phyloP scores from a whole-genome alignment of 257 asterid species.

The Petunia secreta region DNA sequence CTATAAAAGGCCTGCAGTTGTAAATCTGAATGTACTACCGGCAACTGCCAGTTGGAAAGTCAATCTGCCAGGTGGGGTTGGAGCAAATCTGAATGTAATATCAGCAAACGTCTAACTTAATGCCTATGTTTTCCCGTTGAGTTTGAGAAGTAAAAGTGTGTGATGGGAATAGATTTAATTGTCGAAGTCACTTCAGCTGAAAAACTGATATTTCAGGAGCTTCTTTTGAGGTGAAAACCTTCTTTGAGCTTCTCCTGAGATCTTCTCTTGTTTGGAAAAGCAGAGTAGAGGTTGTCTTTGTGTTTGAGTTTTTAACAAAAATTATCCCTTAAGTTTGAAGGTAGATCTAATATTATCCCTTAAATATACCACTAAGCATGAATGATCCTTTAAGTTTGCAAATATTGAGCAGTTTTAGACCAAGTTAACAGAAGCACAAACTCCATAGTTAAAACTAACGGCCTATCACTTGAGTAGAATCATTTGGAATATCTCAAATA shows the following conservation, averaged over 20 bases:
- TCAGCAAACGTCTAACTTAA: neutral
- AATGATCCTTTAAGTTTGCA: no score
- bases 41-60: neutral
- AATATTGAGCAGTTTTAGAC: no score
- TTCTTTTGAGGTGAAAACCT: neutral
- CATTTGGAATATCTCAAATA: no score
- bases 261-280: neutral
- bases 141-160: constrained; percentile 1
- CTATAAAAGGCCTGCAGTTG: neutral
- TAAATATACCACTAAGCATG: no score
- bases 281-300: neutral
- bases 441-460: no score
- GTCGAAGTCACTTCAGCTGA: neutral
- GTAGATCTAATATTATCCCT: no score
- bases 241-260: neutral
- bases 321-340: no score
- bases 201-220: neutral
- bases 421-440: no score
- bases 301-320: neutral
- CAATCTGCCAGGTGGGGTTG: no score
- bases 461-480: no score
- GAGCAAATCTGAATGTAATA: neutral
- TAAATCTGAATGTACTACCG: neutral
- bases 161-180: neutral
- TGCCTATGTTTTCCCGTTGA: neutral